Evolutionary conservation across 805 yeast genomes (phyloP), one percentile per base, ranked within the genome.

Genomic region (Tetrapisispora pingtungensis): DNA sequence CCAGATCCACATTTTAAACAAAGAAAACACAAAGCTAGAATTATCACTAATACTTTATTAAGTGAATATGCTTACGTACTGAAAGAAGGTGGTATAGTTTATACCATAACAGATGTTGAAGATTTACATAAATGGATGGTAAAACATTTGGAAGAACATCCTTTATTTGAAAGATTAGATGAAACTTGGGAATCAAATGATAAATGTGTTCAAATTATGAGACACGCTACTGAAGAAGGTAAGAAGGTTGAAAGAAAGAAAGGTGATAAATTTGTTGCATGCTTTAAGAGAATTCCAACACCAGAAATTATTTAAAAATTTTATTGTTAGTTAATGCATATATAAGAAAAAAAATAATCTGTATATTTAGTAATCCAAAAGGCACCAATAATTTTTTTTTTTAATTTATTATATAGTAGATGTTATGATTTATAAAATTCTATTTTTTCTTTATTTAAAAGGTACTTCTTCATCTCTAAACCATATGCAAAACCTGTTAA

Each of bases 1-100:
- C 98, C 98, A n/a, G 98, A 93, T 65, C 98, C 98, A 7, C 98
- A 93, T 65, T 93, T 93, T 72, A 93, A 93, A 63, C 95, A 87
- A 65, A 75, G 97, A 59, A 93, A 93, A 62, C 98, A 93, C 67
- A 93, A 93, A 72, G 97, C 97, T 7, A 75, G 98, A 69, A 93
- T 93, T 58, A 77, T 93, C 52, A 89, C 98, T 44, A 81, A 80
- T 52, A 90, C 97, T 2, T 69, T 93, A 49, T 71, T 88, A 44
- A 75, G 90, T 26, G 98, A 93, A 64, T 93, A 93, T 61, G 97
- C 98, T 3, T 93, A 78, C 59, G 93, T 83, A 7, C 70, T 93
- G 54, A 77, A 72, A 54, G 94, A 85, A 48, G 93, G 87, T 32
- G 98, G 98, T 10, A 70, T 88, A 10, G 66, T 90, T 10, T 93